A percentile compares a stretch with the other conserved stretches of the same genome.
These are phyloP conservation scores for Acanthamoeba lenticulata DNA, from an alignment of 208 protist species.

Conservation along the genomic window DNA sequence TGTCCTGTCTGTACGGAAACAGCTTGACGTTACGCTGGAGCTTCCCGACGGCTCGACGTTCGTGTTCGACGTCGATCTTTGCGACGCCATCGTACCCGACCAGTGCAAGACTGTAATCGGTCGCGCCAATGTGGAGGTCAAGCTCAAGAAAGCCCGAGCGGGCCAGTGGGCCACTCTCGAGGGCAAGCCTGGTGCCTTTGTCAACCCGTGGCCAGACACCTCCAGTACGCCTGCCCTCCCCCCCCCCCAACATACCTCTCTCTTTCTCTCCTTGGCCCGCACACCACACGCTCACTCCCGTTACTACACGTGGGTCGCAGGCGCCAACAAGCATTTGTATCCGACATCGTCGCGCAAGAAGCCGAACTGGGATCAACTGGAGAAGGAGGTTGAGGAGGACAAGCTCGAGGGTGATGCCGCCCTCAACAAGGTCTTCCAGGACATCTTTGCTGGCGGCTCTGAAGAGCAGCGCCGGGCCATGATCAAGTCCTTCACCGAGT, in stretches of 20 bases:
- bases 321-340: conserved; percentile 69
- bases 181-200: background rate
- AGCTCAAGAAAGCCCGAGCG: conserved; percentile 69
- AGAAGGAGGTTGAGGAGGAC: conserved; percentile 66
- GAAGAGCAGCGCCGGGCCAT: conserved; percentile 71
- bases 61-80: conserved; percentile 67
- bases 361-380: conserved; percentile 76
- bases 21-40: conserved; percentile 56
- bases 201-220: conserved; percentile 61
- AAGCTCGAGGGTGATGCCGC: conserved; percentile 69
- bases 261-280: background rate
- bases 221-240: background rate
- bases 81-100: conserved; percentile 54
- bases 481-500: conserved; percentile 76
- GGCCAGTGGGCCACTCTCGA: conserved; percentile 72
- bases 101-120: conserved; percentile 44
- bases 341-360: conserved; percentile 71
- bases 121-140: conserved; percentile 69
- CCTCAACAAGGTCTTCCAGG: conserved; percentile 77
- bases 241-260: background rate
- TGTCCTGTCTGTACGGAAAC: background rate
- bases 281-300: background rate
- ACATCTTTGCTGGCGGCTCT: conserved; percentile 57
- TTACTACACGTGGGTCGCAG: background rate
- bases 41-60: background rate